Evolutionary conservation across 2,329 filamentous ascomycete species (phyloP), one percentile per base, ranked within the genome.

Genomic region (Scopulariopsis brevicaulis): DNA sequence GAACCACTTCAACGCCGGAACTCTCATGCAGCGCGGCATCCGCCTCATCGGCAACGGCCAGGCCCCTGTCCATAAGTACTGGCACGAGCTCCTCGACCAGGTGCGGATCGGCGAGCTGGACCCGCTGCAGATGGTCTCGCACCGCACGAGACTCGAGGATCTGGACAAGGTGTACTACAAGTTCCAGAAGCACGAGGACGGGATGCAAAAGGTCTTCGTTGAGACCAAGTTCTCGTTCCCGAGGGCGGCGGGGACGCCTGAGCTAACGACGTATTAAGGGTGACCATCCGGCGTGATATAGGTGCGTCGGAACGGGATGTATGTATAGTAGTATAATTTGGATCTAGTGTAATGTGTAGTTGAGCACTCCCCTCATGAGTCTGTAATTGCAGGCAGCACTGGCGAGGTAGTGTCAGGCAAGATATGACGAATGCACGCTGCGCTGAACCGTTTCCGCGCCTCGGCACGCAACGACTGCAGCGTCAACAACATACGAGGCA

Each of bases 11-110:
- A 90, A 90, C 71, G 85, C 93, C 63, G 89, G 90, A 11, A 85
- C 88, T 0, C 68, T 95, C 15, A 95, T 95, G 90, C 84, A 95
- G 72, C 84, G 88, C 35, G 90, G 90, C n/a, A 83, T 95, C 63
- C 85, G 88, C 1, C 79, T 96, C 52, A 91, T 84, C 51, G 82
- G 82, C 20, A 83, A 83, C 64, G 81, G 81, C 1, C 82, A 85
- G 64, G 81, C 81, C 0, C 90, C 90, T 0, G 89, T 95, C 0
- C 89, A 93, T 65, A 82, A 85, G 65, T 94, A 95, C 73, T 95
- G 89, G 90, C 77, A 90, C 25, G 80, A 88, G 3, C 75, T 95
- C n/a, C 76, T 94, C 53, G 73, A 80, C 61, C 73, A 75, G 70
- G 87, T 95, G 61, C 79, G 85, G 64, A 77, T 76, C 24, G 83